A percentile compares a stretch with the other conserved stretches of the same genome.
Evolutionary conservation across 495 filamentous ascomycete species (phyloP).

Genomic region (Hypoxylon lienhwacheense): DNA sequence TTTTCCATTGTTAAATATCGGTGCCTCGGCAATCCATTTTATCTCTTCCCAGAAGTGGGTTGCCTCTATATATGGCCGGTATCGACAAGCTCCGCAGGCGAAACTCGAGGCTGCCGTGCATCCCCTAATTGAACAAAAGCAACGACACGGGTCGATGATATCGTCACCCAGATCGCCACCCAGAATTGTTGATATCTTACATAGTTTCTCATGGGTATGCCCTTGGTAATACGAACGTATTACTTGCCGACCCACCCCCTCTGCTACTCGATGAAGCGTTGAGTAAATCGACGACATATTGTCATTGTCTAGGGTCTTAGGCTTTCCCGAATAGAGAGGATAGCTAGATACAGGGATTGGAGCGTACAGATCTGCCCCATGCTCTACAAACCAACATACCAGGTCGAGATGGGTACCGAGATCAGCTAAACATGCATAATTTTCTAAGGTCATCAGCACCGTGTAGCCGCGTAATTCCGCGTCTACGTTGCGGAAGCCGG

Average conservation of each 20-base stretch:
- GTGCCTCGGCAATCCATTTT: not conserved
- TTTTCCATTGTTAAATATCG: not conserved
- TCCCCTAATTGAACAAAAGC: constrained; percentile 9
- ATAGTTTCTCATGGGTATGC: too few relatives aligned
- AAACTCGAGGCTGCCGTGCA: constrained; percentile 5
- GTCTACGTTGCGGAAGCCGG: constrained; percentile 4
- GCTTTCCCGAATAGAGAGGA: not conserved
- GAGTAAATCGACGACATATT: not conserved
- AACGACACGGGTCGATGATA: not conserved
- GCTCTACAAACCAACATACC: constrained; percentile 8
- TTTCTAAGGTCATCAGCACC: not conserved
- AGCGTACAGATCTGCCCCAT: constrained; percentile 4
- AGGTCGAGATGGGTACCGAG: not conserved
- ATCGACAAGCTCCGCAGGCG: too few relatives aligned
- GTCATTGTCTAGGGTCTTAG: not conserved
- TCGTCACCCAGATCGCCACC: not conserved
- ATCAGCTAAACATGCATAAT: not conserved
- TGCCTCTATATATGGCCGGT: too few relatives aligned
- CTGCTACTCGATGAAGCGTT: not conserved
- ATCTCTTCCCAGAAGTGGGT: too few relatives aligned
- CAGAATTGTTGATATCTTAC: too few relatives aligned
- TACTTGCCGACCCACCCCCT: not conserved
- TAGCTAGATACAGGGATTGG: not conserved
- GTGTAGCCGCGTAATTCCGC: not conserved
- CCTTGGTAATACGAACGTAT: not conserved